Evolutionary conservation across 2,329 filamentous ascomycete species (phyloP).

Genomic region (Ascochyta fabae): DNA sequence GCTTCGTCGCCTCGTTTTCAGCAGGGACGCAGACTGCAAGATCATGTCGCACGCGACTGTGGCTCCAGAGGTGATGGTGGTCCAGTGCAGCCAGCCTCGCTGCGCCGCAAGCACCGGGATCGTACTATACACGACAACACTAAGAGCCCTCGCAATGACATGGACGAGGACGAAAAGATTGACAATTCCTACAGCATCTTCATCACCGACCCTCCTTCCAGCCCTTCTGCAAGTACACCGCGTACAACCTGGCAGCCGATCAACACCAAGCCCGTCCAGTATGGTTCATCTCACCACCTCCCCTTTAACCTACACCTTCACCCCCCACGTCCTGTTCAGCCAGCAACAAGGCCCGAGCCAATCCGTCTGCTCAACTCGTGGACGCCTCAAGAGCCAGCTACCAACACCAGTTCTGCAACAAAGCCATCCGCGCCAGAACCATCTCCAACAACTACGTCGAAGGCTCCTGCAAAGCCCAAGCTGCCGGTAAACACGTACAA

Average conservation of each 20-base stretch:
- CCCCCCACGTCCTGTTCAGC: slow-evolving; percentile 1
- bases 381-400: not conserved
- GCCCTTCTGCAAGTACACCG: not conserved
- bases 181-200: not conserved
- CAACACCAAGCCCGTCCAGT: not conserved
- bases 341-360: slow-evolving; percentile 5
- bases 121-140: not conserved
- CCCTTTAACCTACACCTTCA: not conserved
- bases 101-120: not conserved
- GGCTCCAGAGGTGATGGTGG: not conserved
- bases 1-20: not conserved
- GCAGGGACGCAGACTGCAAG: not conserved
- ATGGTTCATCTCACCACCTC: not conserved
- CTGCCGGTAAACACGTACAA: slow-evolving; percentile 19
- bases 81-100: not conserved
- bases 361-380: slow-evolving; percentile 1
- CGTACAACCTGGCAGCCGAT: not conserved
- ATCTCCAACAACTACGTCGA: not conserved
- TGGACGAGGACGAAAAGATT: not conserved
- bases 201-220: not conserved
- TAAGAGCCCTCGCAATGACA: not conserved
- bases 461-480: not conserved
- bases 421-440: not conserved
- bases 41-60: not conserved
- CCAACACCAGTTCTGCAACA: not conserved